Percentiles rank a stretch among this genome's conserved stretches.
Evolutionary conservation across 352 stramenopile genomes (phyloP).

Genomic region (Phytophthora brassicae): DNA sequence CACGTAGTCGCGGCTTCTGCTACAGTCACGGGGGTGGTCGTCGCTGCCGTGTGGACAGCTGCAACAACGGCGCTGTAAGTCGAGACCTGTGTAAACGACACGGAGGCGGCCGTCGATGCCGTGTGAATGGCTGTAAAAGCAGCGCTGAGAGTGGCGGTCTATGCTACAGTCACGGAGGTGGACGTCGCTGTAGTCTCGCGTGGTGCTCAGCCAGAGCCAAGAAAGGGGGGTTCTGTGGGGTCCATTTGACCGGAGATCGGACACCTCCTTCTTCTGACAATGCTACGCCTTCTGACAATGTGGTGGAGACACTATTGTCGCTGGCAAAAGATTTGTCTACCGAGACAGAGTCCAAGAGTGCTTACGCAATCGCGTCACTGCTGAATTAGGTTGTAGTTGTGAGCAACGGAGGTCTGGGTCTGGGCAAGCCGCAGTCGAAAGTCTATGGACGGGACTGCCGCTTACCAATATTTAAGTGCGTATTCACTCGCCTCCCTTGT

Average conservation of each 20-base stretch:
- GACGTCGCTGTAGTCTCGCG: slow-evolving; percentile 61
- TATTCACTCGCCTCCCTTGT: too few relatives aligned
- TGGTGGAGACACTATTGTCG: neutral
- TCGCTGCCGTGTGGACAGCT: slow-evolving; percentile 64
- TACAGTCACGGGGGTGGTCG: slow-evolving; percentile 75
- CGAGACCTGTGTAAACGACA: slow-evolving; percentile 83
- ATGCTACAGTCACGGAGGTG: slow-evolving; percentile 78
- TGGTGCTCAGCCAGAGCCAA: slow-evolving; percentile 77
- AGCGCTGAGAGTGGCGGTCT: slow-evolving; percentile 70
- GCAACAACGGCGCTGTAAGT: slow-evolving; percentile 74
- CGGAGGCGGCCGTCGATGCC: slow-evolving; percentile 68
- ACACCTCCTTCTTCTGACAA: slow-evolving; percentile 13
- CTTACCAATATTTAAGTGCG: too few relatives aligned
- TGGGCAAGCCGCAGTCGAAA: too few relatives aligned
- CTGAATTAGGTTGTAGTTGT: slow-evolving; percentile 38
- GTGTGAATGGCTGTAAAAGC: slow-evolving; percentile 69
- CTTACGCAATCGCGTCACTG: slow-evolving; percentile 54
- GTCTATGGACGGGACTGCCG: too few relatives aligned
- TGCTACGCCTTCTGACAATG: neutral
- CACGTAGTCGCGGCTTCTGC: slow-evolving; percentile 74
- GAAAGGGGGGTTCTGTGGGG: slow-evolving; percentile 69
- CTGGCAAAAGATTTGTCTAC: neutral
- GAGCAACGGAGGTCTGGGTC: slow-evolving; percentile 9
- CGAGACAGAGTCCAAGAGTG: slow-evolving; percentile 24
- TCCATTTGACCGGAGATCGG: slow-evolving; percentile 48